Conservation (phyloP, 345 rosid genomes). For the Combretum micranthum region DNA sequence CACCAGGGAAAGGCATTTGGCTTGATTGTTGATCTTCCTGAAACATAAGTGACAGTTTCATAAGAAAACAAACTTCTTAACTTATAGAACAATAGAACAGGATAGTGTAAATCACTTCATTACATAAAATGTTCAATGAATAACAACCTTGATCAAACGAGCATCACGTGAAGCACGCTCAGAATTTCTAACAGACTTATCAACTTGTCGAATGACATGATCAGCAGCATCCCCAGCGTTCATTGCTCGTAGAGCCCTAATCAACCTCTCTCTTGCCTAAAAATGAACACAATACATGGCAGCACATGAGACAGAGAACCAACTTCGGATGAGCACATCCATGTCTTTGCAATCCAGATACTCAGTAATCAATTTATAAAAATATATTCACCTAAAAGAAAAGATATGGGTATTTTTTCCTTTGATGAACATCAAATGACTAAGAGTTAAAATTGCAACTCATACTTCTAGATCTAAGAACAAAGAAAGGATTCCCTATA, state of each 20-base stretch:
- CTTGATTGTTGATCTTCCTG: conserved; percentile 70
- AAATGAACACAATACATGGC: conserved; percentile 10
- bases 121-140: neutral
- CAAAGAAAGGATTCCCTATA: neutral
- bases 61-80: neutral
- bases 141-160: conserved; percentile 58
- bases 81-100: conserved; percentile 5
- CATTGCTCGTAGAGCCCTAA: conserved; percentile 73
- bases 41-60: conserved; percentile 7
- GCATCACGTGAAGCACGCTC: conserved; percentile 86
- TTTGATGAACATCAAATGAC: too few species aligned
- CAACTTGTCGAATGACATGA: conserved; percentile 91
- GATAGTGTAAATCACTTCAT: neutral
- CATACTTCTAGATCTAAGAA: neutral
- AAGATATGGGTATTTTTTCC: too few species aligned
- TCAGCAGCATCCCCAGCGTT: conserved; percentile 97
- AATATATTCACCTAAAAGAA: too few species aligned
- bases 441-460: neutral
- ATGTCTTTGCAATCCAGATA: neutral
- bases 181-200: conserved; percentile 65
- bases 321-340: neutral
- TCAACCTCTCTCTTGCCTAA: conserved; percentile 84
- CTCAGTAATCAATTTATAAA: neutral
- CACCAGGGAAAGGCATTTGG: conserved; percentile 51
- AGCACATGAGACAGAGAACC: neutral